Evolutionary conservation across 2,329 filamentous ascomycete genomes (phyloP).

Genomic region (Anthostomella pinea): DNA sequence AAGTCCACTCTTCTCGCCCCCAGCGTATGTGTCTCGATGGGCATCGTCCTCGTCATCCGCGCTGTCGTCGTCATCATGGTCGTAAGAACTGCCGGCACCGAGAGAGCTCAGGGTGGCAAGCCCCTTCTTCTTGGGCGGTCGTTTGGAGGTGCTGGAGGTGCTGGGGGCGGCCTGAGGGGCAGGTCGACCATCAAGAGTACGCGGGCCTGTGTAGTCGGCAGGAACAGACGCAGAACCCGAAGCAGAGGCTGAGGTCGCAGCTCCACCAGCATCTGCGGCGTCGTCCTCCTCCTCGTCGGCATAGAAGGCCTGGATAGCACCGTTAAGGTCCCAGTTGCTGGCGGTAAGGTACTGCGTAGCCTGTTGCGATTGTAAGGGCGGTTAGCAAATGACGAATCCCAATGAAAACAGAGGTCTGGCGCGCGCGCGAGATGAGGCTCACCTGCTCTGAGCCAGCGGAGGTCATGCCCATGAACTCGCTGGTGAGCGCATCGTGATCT

Average conservation of each 20-base stretch:
- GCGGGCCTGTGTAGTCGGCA: conserved; percentile 55
- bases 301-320: conserved; percentile 62
- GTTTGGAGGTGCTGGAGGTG: conserved; percentile 37
- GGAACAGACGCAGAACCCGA: conserved; percentile 18
- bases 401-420: background rate
- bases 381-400: conserved; percentile 2
- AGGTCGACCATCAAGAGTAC: conserved; percentile 62
- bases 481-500: conserved; percentile 43
- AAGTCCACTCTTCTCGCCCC: conserved; percentile 78
- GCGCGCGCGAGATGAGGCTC: conserved; percentile 16
- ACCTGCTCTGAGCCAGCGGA: conserved; percentile 42
- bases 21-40: conserved; percentile 72
- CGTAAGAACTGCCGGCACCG: conserved; percentile 46
- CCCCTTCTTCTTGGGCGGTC: conserved; percentile 55
- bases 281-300: conserved; percentile 51
- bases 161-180: conserved; percentile 42
- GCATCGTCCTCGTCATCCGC: conserved; percentile 55
- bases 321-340: conserved; percentile 64
- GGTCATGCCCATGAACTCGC: conserved; percentile 57
- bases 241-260: conserved; percentile 41
- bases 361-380: conserved; percentile 37
- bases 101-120: conserved; percentile 59
- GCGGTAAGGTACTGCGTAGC: conserved; percentile 64
- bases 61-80: conserved; percentile 58
- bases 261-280: too few relatives aligned